A percentile compares a stretch with the other conserved stretches of the same genome.
These are phyloP conservation scores for Leishmania lainsoni DNA, from an alignment of 208 protist species.

Conservation along the genomic window DNA sequence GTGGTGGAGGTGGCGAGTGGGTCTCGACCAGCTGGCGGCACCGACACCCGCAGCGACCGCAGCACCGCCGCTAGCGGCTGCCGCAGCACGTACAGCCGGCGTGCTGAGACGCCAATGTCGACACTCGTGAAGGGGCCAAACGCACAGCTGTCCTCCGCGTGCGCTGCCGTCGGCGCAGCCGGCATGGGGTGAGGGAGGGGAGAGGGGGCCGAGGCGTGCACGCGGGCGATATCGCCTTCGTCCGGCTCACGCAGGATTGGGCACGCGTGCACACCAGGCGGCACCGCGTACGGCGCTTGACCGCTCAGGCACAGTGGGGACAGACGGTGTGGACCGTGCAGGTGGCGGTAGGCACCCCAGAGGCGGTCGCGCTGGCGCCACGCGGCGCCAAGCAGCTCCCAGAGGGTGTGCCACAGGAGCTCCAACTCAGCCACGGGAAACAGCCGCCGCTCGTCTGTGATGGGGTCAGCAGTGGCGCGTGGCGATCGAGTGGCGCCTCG, in stretches of 20 bases:
- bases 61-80: constrained; percentile 50
- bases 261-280: constrained; percentile 28
- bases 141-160: constrained; percentile 56
- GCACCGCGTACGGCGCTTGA: constrained; percentile 8
- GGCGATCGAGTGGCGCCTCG: not conserved
- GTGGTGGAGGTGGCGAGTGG: constrained; percentile 19
- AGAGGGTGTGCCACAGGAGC: constrained; percentile 63
- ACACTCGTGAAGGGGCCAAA: constrained; percentile 71
- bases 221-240: constrained; percentile 8
- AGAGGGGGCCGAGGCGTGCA: not conserved
- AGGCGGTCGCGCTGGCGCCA: constrained; percentile 76
- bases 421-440: constrained; percentile 28
- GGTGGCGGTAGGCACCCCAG: constrained; percentile 48
- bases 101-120: constrained; percentile 49
- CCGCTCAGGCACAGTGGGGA: constrained; percentile 19
- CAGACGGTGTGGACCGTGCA: constrained; percentile 24
- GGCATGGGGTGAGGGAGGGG: not conserved
- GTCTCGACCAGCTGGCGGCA: constrained; percentile 13
- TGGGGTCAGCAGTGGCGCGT: not conserved
- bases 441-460: not conserved
- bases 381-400: constrained; percentile 58
- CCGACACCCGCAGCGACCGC: constrained; percentile 48
- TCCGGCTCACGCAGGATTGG: constrained; percentile 24
- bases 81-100: constrained; percentile 48
- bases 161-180: not conserved